These are phyloP conservation scores for Balansia obtecta DNA, from an alignment of 2,329 filamentous ascomycete species.

Conservation along the genomic window DNA sequence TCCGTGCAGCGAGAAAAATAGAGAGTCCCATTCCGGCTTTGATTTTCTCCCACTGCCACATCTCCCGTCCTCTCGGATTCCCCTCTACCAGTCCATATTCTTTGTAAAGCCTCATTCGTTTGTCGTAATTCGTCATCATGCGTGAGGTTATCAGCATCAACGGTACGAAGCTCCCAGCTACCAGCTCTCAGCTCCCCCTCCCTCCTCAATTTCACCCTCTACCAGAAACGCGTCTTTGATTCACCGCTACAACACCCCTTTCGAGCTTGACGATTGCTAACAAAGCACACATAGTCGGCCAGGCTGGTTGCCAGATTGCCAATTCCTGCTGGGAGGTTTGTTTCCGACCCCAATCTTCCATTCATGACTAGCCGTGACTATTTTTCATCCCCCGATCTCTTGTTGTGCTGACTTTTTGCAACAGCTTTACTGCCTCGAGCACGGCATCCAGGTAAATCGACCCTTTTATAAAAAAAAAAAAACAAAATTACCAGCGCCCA, in stretches of 20 bases:
- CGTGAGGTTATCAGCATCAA: conserved; percentile 99
- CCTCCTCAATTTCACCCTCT: conserved; percentile 17
- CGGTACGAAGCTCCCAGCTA: conserved; percentile 48
- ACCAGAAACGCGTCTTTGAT: conserved; percentile 9
- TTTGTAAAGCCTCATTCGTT: conserved; percentile 9
- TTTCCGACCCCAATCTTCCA: conserved; percentile 13
- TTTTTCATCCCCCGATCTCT: not conserved
- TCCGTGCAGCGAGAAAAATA: conserved; percentile 9
- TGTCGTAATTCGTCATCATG: conserved; percentile 50
- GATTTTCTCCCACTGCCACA: conserved; percentile 13
- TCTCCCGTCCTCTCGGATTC: conserved; percentile 7
- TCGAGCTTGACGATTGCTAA: conserved; percentile 31
- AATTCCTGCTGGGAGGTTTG: conserved; percentile 99
- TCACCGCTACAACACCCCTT: conserved; percentile 4
- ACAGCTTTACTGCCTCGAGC: conserved; percentile 99
- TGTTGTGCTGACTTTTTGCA: conserved; percentile 15
- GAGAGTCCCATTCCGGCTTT: conserved; percentile 7
- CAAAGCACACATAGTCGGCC: conserved; percentile 64
- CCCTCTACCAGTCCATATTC: conserved; percentile 10
- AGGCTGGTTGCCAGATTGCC: conserved; percentile 99
- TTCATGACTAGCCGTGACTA: not conserved
- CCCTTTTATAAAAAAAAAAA: conserved; percentile 6
- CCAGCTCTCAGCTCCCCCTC: no score
- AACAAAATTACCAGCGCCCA: no score
- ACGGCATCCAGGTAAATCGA: conserved; percentile 83